These are phyloP conservation scores for Lepiota venenata DNA, from an alignment of 768 basidiomycete species.

Conservation along the genomic window DNA sequence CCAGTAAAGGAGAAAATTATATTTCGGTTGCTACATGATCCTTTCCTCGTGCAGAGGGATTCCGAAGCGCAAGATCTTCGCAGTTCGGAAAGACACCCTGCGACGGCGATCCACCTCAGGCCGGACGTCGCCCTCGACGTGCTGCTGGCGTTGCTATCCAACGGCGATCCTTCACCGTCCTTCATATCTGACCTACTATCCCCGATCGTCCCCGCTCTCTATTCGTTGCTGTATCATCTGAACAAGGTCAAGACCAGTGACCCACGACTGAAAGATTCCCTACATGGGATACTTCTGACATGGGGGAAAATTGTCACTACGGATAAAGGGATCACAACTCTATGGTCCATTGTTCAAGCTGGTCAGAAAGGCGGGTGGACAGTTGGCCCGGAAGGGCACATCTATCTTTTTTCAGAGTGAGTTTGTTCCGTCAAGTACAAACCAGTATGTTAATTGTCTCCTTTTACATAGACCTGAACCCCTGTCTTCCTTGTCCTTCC, in stretches of 20 bases:
- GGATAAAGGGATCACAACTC: slow-evolving; percentile 46
- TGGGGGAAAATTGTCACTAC: slow-evolving; percentile 71
- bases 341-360: slow-evolving; percentile 57
- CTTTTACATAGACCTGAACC: slow-evolving; percentile 20
- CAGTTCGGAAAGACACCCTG: neutral
- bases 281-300: slow-evolving; percentile 58
- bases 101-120: slow-evolving; percentile 14
- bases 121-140: slow-evolving; percentile 44
- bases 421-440: slow-evolving; percentile 17
- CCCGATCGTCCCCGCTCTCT: slow-evolving; percentile 65
- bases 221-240: slow-evolving; percentile 57
- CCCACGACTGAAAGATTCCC: slow-evolving; percentile 55
- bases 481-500: slow-evolving; percentile 32
- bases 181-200: slow-evolving; percentile 62
- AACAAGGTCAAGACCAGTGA: slow-evolving; percentile 57
- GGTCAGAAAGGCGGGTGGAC: slow-evolving; percentile 53
- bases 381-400: slow-evolving; percentile 50
- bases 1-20: slow-evolving; percentile 33
- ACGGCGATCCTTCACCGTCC: slow-evolving; percentile 76
- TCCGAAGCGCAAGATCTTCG: neutral
- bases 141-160: slow-evolving; percentile 57
- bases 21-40: slow-evolving; percentile 48
- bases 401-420: slow-evolving; percentile 41
- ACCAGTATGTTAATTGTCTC: neutral
- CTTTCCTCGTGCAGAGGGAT: slow-evolving; percentile 32